Evolutionary conservation across 305 asterid genomes (phyloP), one percentile per base, ranked within the genome.

Genomic region (Ilex paraguariensis): DNA sequence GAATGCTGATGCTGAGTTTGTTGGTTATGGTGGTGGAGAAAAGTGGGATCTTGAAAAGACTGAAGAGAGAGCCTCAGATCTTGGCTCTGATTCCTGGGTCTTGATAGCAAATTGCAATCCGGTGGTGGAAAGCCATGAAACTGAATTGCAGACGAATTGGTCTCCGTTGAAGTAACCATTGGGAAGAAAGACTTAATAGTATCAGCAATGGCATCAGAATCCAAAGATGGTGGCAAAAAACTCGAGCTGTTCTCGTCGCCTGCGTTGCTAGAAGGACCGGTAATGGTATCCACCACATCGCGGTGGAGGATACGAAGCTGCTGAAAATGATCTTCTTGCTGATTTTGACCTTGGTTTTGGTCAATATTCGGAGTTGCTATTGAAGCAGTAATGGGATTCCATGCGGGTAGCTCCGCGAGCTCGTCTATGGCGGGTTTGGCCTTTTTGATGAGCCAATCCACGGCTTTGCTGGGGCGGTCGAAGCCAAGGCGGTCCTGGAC

Each of bases 381-480:
- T 33, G 80, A 28, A 59, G 73, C 70, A 60, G 84, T 21, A 33
- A 87, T 79, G 14, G 98, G 98, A 30, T 86, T 77, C 98, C 97
- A 90, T 36, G 99, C 83, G 14, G 97, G 94, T 9, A 81, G 75
- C 63, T 89, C 83, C 14, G 83, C 93, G 8, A 92, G 85, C 63
- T 90, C 93, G 50, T 92, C 98, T 57, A 92, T 92, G 73, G 98
- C 84, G 9, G 82, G 61, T 63, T 90, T 81, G 0, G 98, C 98
- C 39, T 92, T 87, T 61, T 84, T 85, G 51, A 92, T 89, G 30
- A 92, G 79, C 98, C 98, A 92, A 75, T 92, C 98, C 2, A 92
- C 98, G 0, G 98, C 98, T 66, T 91, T 91, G 73, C 98, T 91
- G 1, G 98, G 98, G 16, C 98, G 84, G 82, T 91, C 98, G 65